phyloP scores from a whole-genome alignment of 768 basidiomycete genomes.

The Lactarius psammicola region DNA sequence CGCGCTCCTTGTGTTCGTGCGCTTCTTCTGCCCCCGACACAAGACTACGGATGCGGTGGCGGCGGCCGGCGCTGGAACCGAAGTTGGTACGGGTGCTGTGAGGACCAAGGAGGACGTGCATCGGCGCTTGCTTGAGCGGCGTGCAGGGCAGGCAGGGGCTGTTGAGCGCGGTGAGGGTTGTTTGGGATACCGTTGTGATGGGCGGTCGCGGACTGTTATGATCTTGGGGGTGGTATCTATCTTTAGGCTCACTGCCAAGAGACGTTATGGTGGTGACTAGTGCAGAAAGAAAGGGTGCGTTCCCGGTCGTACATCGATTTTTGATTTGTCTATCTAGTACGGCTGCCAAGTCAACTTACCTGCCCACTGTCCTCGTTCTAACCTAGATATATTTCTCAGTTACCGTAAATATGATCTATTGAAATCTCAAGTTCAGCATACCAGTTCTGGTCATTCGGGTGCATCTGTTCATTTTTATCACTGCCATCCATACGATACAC shows the following conservation, averaged over 20 bases:
- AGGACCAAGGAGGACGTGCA: slow-evolving; percentile 22
- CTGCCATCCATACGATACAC: too few species aligned
- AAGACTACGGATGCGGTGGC: background rate
- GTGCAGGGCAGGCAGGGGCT: slow-evolving; percentile 19
- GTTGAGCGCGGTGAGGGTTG: slow-evolving; percentile 13
- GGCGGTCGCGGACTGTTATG: slow-evolving; percentile 29
- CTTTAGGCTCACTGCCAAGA: background rate
- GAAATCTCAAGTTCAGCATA: background rate
- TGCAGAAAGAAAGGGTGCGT: background rate
- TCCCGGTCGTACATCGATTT: too few species aligned
- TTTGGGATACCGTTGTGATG: slow-evolving; percentile 27
- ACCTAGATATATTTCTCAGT: background rate
- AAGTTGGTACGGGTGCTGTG: background rate
- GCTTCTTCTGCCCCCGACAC: slow-evolving; percentile 12
- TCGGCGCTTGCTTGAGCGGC: slow-evolving; percentile 21
- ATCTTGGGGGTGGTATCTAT: background rate
- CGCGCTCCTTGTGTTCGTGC: slow-evolving; percentile 19
- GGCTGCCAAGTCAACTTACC: background rate
- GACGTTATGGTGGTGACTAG: background rate
- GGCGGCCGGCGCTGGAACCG: background rate
- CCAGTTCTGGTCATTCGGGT: too few species aligned
- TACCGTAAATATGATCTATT: background rate
- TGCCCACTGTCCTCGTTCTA: background rate
- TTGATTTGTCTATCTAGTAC: background rate
- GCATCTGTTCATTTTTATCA: too few species aligned